These are phyloP conservation scores for Pseudopithomyces chartarum DNA, from an alignment of 2,329 filamentous ascomycete species.

Conservation along the genomic window DNA sequence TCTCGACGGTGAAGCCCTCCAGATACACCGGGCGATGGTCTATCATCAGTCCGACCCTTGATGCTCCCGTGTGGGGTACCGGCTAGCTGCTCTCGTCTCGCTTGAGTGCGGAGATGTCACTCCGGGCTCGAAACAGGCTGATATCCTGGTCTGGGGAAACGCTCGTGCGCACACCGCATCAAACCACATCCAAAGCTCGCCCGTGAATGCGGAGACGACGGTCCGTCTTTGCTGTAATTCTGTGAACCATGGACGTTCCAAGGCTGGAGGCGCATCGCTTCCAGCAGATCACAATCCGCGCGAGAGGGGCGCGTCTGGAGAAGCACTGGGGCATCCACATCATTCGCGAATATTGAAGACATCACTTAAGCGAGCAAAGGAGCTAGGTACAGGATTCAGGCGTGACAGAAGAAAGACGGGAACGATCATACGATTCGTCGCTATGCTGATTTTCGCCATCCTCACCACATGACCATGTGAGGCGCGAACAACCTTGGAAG, in stretches of 20 bases:
- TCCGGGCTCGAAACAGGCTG: background rate
- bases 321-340: too few species aligned
- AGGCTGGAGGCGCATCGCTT: background rate
- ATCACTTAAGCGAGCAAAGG: too few species aligned
- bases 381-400: too few species aligned
- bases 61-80: background rate
- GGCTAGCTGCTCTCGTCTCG: background rate
- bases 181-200: background rate
- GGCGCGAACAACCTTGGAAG: too few species aligned
- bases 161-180: background rate
- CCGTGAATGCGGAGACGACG: background rate
- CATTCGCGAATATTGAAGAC: too few species aligned
- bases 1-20: background rate
- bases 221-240: background rate
- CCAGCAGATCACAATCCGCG: too few species aligned
- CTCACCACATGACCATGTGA: too few species aligned
- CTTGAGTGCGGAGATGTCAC: background rate
- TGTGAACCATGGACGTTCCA: background rate
- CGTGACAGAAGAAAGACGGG: too few species aligned
- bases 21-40: background rate
- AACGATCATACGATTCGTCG: too few species aligned
- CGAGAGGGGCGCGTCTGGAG: too few species aligned
- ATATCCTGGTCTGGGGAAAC: conserved; percentile 2
- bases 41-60: background rate
- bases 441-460: too few species aligned